Evolutionary conservation across 2,329 filamentous ascomycete species (phyloP).

Genomic region (Colletotrichum ledebouriae): DNA sequence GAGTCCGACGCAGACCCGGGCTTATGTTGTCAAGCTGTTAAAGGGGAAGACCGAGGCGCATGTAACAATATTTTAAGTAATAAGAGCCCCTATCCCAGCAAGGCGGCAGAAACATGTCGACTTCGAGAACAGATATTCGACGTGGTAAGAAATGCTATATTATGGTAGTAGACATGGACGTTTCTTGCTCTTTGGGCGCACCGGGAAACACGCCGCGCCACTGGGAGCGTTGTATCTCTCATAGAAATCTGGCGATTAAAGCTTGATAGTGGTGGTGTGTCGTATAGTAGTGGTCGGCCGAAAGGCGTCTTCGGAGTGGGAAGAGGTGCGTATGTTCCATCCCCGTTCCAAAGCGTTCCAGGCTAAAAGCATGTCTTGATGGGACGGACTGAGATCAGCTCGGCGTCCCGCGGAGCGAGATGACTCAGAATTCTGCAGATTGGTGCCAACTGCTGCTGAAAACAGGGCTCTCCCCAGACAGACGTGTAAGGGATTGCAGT

Average conservation of each 20-base stretch:
- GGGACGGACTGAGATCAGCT: constrained; percentile 6
- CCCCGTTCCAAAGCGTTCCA: constrained; percentile 45
- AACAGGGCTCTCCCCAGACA: neutral
- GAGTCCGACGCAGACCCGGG: neutral
- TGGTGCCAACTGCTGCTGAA: neutral
- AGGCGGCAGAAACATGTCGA: constrained; percentile 18
- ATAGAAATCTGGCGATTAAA: neutral
- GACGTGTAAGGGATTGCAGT: neutral
- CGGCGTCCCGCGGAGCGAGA: constrained; percentile 23
- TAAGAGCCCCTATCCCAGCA: constrained; percentile 16
- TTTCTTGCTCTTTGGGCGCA: neutral
- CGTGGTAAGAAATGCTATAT: neutral
- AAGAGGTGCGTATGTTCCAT: constrained; percentile 44
- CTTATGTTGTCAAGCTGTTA: neutral
- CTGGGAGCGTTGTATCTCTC: neutral
- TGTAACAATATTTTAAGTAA: neutral
- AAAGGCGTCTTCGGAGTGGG: neutral
- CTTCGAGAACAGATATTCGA: neutral
- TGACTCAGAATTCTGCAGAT: constrained; percentile 13
- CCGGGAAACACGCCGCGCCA: neutral
- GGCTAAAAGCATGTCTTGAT: constrained; percentile 29
- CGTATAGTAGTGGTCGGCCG: neutral
- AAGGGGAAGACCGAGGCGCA: neutral
- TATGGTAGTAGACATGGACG: neutral
- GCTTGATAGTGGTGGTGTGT: constrained; percentile 20